These are phyloP conservation scores for Dalbergia cochinchinensis DNA, from an alignment of 306 rosid genomes.

Conservation along the genomic window DNA sequence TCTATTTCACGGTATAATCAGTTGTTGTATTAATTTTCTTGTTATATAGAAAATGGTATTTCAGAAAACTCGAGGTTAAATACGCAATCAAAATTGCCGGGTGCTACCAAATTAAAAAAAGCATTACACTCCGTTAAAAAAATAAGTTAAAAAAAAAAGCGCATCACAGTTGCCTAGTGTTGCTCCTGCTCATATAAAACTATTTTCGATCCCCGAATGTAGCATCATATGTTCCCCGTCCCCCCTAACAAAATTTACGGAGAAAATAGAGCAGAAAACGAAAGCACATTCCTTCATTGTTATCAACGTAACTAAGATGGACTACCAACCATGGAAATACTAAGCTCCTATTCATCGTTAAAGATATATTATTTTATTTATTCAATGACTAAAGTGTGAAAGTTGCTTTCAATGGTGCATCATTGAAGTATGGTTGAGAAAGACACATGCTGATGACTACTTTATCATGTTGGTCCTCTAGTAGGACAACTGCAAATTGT, in stretches of 20 bases:
- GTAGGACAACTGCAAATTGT: conserved; percentile 23
- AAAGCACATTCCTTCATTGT: background rate
- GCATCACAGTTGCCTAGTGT: background rate
- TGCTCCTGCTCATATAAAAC: background rate
- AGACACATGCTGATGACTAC: conserved; percentile 12
- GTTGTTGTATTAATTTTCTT: too few species aligned
- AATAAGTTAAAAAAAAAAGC: too few species aligned
- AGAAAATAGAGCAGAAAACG: background rate
- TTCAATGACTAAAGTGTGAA: background rate
- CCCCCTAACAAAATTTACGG: background rate
- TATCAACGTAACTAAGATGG: background rate
- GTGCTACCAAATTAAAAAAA: too few species aligned
- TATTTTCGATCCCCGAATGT: background rate
- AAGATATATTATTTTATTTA: conserved; percentile 14
- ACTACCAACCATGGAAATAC: background rate
- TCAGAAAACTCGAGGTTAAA: too few species aligned
- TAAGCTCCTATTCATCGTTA: background rate
- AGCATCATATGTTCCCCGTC: background rate
- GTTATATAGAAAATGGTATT: too few species aligned
- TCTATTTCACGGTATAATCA: too few species aligned
- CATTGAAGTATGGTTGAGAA: conserved; percentile 35
- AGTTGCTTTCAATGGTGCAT: conserved; percentile 10
- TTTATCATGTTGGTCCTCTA: conserved; percentile 5
- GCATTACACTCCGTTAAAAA: too few species aligned
- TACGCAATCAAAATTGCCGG: too few species aligned